phyloP scores from a whole-genome alignment of 2,329 filamentous ascomycete species.

The Fragosphaeria purpurea region DNA sequence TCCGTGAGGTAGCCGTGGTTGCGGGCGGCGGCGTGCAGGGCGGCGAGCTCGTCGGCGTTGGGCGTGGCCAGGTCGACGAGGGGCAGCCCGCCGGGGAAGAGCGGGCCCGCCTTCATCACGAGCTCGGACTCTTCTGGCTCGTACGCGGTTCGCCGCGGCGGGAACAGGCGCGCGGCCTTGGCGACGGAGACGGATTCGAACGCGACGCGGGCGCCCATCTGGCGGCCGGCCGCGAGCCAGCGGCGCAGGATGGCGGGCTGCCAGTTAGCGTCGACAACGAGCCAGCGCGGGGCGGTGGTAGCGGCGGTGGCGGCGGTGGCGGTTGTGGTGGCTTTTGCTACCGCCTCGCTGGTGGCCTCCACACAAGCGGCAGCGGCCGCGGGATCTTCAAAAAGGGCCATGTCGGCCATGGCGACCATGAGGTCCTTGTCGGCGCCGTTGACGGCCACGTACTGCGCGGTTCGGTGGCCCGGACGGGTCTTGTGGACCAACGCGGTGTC shows the following conservation, averaged over 20 bases:
- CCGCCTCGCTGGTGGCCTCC: too few relatives aligned
- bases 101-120: slow-evolving; percentile 12
- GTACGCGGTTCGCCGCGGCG: too few relatives aligned
- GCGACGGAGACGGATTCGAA: slow-evolving; percentile 84
- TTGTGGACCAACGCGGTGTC: slow-evolving; percentile 53
- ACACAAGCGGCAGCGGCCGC: slow-evolving; percentile 38
- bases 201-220: slow-evolving; percentile 49
- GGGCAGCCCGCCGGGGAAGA: slow-evolving; percentile 44
- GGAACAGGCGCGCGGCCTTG: slow-evolving; percentile 66
- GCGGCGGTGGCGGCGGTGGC: slow-evolving; percentile 52
- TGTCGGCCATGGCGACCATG: slow-evolving; percentile 90
- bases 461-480: slow-evolving; percentile 49
- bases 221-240: slow-evolving; percentile 56
- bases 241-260: slow-evolving; percentile 50
- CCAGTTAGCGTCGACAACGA: slow-evolving; percentile 88
- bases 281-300: slow-evolving; percentile 58
- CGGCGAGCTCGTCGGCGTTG: slow-evolving; percentile 69
- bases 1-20: slow-evolving; percentile 49
- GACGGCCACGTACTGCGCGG: slow-evolving; percentile 83
- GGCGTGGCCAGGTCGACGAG: slow-evolving; percentile 70
- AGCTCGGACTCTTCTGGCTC: slow-evolving; percentile 24
- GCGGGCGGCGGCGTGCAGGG: slow-evolving; percentile 66
- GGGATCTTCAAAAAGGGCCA: slow-evolving; percentile 58
- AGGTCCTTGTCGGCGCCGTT: slow-evolving; percentile 79
- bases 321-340: too few relatives aligned